These are phyloP conservation scores for Ganoderma multipileum DNA, from an alignment of 1,284 basidiomycete species.

Conservation along the genomic window DNA sequence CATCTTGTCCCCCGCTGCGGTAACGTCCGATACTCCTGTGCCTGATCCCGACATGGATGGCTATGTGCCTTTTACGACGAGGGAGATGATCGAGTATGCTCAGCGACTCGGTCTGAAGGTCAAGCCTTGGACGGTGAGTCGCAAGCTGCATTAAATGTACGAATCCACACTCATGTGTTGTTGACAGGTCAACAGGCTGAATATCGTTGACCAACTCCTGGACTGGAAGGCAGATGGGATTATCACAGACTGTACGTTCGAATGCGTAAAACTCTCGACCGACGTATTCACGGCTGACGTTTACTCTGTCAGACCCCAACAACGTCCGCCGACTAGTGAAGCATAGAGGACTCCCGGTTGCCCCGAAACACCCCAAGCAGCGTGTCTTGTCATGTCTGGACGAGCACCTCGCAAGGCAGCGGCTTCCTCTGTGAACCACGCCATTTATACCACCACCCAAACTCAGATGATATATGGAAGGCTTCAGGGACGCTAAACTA, in stretches of 20 bases:
- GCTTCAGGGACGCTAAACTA: background rate
- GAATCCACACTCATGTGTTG: background rate
- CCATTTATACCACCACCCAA: background rate
- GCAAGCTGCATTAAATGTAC: background rate
- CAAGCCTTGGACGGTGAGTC: constrained; percentile 75
- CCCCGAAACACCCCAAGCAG: constrained; percentile 61
- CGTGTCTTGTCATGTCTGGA: constrained; percentile 64
- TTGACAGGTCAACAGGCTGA: constrained; percentile 62
- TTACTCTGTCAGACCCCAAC: constrained; percentile 49
- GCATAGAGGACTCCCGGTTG: constrained; percentile 55
- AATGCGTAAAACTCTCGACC: background rate
- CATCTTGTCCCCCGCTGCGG: constrained; percentile 71
- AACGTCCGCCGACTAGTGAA: constrained; percentile 59
- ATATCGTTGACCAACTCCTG: constrained; percentile 64
- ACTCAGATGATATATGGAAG: background rate
- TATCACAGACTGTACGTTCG: constrained; percentile 63
- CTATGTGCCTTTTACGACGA: constrained; percentile 66
- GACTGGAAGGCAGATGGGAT: constrained; percentile 73
- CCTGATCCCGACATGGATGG: constrained; percentile 53
- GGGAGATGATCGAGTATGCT: constrained; percentile 71
- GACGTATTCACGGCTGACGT: background rate
- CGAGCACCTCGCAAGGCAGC: constrained; percentile 45
- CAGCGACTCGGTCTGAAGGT: constrained; percentile 68
- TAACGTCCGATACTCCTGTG: constrained; percentile 45
- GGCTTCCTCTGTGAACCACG: background rate